Conservation (phyloP, 73 alveolate genomes). For the Urostyla sp. region DNA sequence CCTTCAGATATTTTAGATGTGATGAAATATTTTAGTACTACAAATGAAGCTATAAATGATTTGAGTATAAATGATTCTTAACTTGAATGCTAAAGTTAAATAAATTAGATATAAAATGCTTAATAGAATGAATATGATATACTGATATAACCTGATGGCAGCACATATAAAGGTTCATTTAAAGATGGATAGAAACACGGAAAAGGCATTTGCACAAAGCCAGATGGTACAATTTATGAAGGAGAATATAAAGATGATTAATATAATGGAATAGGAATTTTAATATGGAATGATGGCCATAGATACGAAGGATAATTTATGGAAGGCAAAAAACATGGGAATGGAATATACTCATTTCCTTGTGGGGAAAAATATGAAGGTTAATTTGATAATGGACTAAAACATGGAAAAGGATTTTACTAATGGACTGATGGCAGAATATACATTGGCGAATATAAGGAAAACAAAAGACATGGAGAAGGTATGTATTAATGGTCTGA, state of each 20-base stretch:
- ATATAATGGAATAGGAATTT: slow-evolving; percentile 73
- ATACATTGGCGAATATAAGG: slow-evolving; percentile 75
- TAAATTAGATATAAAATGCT: too few species aligned
- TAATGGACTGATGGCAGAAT: slow-evolving; percentile 80
- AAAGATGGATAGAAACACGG: slow-evolving; percentile 70
- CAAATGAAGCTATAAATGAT: too few species aligned
- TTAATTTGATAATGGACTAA: slow-evolving; percentile 66
- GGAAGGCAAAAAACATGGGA: slow-evolving; percentile 63
- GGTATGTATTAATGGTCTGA: slow-evolving; percentile 42
- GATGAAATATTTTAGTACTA: too few species aligned
- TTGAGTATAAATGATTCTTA: too few species aligned
- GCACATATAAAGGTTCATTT: slow-evolving; percentile 79
- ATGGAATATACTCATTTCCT: slow-evolving; percentile 53
- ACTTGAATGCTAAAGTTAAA: too few species aligned
- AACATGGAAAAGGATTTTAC: slow-evolving; percentile 73
- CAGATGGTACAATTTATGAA: slow-evolving; percentile 73
- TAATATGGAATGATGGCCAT: slow-evolving; percentile 53
- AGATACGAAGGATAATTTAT: slow-evolving; percentile 37
- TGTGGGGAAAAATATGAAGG: slow-evolving; percentile 71
- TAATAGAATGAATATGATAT: slow-evolving; percentile 75
- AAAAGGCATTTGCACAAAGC: slow-evolving; percentile 76
- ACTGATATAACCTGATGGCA: slow-evolving; percentile 79
- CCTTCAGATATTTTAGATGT: too few species aligned
- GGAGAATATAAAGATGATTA: slow-evolving; percentile 68
- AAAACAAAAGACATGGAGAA: slow-evolving; percentile 53